These are phyloP conservation scores for Syzygium grande DNA, from an alignment of 345 rosid genomes.

Conservation along the genomic window DNA sequence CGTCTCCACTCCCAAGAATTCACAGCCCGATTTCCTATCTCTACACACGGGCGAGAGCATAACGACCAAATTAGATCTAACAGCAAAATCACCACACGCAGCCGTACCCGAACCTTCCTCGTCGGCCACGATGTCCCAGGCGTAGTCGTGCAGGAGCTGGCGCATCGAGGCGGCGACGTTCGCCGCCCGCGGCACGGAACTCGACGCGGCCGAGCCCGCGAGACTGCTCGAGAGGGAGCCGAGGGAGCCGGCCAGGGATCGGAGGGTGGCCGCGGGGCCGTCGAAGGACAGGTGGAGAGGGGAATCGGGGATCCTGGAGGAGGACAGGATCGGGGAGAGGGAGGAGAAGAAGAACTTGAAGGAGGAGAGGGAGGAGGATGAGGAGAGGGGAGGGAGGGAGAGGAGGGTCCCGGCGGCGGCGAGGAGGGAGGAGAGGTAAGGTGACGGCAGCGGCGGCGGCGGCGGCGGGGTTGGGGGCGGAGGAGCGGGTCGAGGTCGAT, in stretches of 20 bases:
- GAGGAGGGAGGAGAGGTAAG: constrained; percentile 34
- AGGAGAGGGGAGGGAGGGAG: constrained; percentile 45
- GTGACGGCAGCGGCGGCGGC: constrained; percentile 16
- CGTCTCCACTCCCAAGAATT: constrained; percentile 35
- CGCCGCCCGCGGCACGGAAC: constrained; percentile 19
- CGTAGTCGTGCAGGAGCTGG: constrained; percentile 74
- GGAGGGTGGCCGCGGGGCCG: constrained; percentile 41
- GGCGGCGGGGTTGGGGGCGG: constrained; percentile 12
- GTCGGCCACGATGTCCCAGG: constrained; percentile 52
- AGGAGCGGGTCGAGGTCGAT: constrained; percentile 73
- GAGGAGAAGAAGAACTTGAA: constrained; percentile 85
- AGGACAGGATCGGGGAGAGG: constrained; percentile 79
- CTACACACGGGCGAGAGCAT: constrained; percentile 51
- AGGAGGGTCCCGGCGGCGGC: constrained; percentile 49
- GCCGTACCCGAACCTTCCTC: constrained; percentile 31
- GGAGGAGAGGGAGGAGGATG: constrained; percentile 60
- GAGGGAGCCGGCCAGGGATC: constrained; percentile 32
- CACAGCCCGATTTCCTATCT: constrained; percentile 24
- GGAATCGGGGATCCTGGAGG: constrained; percentile 60
- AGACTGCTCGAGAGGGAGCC: constrained; percentile 4
- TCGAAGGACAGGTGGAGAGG: constrained; percentile 62
- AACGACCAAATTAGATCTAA: constrained; percentile 68
- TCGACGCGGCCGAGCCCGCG: neutral
- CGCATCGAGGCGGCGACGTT: constrained; percentile 54
- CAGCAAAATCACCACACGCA: constrained; percentile 9